phyloP scores from a whole-genome alignment of 306 rosid genomes.

The Alnus rubra region DNA sequence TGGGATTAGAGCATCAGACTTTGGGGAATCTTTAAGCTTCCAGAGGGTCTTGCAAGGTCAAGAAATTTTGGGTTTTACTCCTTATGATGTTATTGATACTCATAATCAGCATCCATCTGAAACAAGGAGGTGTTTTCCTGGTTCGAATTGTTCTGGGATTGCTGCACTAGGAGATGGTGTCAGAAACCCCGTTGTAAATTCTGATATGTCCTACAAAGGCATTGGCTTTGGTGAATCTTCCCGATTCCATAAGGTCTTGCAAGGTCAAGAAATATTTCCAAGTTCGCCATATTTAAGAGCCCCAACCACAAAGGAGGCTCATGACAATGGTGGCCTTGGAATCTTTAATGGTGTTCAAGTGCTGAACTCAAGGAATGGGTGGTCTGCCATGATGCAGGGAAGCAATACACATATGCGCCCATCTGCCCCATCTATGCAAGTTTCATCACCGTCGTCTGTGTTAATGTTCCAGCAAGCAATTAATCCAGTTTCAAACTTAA shows the following conservation, averaged over 20 bases:
- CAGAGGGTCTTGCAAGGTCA: constrained; percentile 99
- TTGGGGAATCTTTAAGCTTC: constrained; percentile 92
- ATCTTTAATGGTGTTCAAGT: constrained; percentile 54
- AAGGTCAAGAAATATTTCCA: constrained; percentile 99
- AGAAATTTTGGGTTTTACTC: constrained; percentile 81
- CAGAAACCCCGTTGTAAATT: constrained; percentile 43
- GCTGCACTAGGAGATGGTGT: constrained; percentile 53
- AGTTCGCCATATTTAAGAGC: constrained; percentile 66
- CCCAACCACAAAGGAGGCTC: constrained; percentile 43
- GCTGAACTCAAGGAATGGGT: constrained; percentile 55
- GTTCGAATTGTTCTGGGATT: constrained; percentile 56
- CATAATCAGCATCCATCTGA: constrained; percentile 55
- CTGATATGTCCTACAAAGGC: constrained; percentile 63
- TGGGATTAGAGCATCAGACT: constrained; percentile 86
- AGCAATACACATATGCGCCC: constrained; percentile 43
- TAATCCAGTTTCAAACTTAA: constrained; percentile 47
- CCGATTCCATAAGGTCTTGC: constrained; percentile 99
- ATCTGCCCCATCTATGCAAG: constrained; percentile 57
- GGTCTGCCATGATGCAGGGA: constrained; percentile 53
- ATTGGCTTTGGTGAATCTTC: constrained; percentile 78
- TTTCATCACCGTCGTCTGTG: constrained; percentile 94
- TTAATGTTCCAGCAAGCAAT: constrained; percentile 86
- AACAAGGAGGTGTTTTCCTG: constrained; percentile 65
- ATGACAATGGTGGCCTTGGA: constrained; percentile 56
- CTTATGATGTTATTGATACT: constrained; percentile 50